Conservation (phyloP, 768 basidiomycete genomes). For the Lentinus tigrinus region DNA sequence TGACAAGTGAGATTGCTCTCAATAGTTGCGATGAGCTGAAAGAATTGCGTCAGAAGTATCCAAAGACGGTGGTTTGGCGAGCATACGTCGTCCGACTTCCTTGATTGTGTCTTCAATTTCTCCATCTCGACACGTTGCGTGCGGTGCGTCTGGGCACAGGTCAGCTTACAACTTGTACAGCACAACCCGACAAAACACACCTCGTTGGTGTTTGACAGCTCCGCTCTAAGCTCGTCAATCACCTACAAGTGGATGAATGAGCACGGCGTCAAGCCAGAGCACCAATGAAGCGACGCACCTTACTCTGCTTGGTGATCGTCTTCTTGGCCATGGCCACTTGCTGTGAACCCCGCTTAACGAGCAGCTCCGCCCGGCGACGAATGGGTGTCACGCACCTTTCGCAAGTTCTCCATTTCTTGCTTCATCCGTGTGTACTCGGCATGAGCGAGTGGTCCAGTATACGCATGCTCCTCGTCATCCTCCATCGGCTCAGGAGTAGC, state of each 20-base stretch:
- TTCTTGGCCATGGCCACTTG: constrained; percentile 24
- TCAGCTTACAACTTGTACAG: neutral
- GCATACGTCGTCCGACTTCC: constrained; percentile 58
- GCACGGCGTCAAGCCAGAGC: no score
- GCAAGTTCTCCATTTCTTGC: constrained; percentile 25
- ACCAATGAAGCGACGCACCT: constrained; percentile 15
- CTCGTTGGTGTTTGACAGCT: constrained; percentile 19
- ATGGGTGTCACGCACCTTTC: constrained; percentile 17
- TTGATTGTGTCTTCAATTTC: constrained; percentile 49
- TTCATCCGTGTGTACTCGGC: constrained; percentile 24
- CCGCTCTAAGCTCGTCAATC: constrained; percentile 28
- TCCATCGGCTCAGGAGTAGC: constrained; percentile 29
- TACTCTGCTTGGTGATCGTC: constrained; percentile 25
- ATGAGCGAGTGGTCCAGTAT: constrained; percentile 10
- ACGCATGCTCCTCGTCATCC: constrained; percentile 22
- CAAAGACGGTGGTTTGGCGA: neutral
- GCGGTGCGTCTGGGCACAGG: constrained; percentile 15
- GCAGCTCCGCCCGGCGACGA: neutral
- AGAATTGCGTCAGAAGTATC: neutral
- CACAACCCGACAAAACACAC: constrained; percentile 7
- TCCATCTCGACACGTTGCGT: constrained; percentile 50
- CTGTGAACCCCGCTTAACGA: constrained; percentile 2
- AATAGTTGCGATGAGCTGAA: constrained; percentile 48
- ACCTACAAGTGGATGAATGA: constrained; percentile 2
- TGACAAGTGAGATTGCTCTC: constrained; percentile 68